Evolutionary conservation across 2,329 filamentous ascomycete genomes (phyloP), one percentile per base, ranked within the genome.

Genomic region (Sporothrix pseudoabietina): DNA sequence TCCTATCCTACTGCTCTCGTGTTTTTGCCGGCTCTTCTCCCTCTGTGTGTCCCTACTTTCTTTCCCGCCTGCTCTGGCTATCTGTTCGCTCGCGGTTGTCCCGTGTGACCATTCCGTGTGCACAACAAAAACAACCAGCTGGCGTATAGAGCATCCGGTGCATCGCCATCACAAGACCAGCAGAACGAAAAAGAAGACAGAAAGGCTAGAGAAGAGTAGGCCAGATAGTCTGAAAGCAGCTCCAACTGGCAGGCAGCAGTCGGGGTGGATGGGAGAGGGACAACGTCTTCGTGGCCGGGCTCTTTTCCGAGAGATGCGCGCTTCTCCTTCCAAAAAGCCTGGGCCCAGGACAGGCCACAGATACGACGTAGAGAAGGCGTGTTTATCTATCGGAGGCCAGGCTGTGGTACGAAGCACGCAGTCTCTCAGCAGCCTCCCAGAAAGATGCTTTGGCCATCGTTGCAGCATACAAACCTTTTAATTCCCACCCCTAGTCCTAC

Each of bases 121-220:
- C 44, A 54, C 59, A 66, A 54, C 70, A 55, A 65, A 47, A 44
- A 66, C 44, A 41, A 41, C 44, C 65, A 49, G 44, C 44, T 19
- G 44, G 44, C 6, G 14, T 4, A 49, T 19, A 32, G n/a, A 14
- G 41, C 14, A 16, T 47, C 30, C 32, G 61, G 35, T 73, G 59
- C 49, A 41, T 71, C 32, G 61, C 63, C 69, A 55, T 74, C 73
- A 72, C 73, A 57, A 74, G 72, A 26, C 71, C 65, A 69, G 30
- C 22, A 59, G 39, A 26, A 26, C 22, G 26, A 6, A 35, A 52
- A 65, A 66, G 22, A 69, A n/a, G 39, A 41, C 14, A 68, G 59
- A 68, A 71, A 22, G 41, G 7, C 39, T 32, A 57, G 16, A 54
- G 10, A 30, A n/a, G 8, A 66, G 26, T 12, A 65, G 49, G 55